phyloP scores from a whole-genome alignment of 108 stramenopile genomes.

The Licmophora abbreviata region DNA sequence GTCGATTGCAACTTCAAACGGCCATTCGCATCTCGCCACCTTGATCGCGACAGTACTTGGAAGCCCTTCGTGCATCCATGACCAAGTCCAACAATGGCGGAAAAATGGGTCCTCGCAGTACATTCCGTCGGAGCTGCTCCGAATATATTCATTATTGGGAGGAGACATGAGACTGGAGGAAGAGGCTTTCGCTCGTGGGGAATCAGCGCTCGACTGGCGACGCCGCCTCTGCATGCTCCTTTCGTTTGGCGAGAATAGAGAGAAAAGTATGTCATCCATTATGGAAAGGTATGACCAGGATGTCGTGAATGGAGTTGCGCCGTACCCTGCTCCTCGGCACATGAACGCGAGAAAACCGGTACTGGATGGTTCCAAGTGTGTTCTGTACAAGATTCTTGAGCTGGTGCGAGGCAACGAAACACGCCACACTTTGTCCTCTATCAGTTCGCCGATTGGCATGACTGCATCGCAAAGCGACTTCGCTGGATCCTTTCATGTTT shows the following conservation, averaged over 20 bases:
- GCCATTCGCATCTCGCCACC: conserved; percentile 44
- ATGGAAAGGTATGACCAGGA: conserved; percentile 42
- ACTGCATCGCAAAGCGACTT: conserved; percentile 29
- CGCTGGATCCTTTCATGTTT: conserved; percentile 39
- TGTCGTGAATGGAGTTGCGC: conserved; percentile 37
- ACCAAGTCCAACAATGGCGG: conserved; percentile 37
- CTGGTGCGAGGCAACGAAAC: conserved; percentile 4
- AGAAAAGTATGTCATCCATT: conserved; percentile 20
- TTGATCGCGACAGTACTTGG: conserved; percentile 34
- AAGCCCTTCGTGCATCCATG: conserved; percentile 16
- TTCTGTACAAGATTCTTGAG: conserved; percentile 45
- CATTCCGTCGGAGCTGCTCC: conserved; percentile 28
- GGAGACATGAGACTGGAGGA: conserved; percentile 50
- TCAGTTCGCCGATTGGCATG: conserved; percentile 25
- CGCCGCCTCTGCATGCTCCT: conserved; percentile 62
- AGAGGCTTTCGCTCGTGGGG: conserved; percentile 22
- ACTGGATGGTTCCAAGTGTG: conserved; percentile 11
- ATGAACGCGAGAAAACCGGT: too few species aligned
- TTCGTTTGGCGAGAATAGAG: conserved; percentile 13
- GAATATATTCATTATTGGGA: conserved; percentile 41
- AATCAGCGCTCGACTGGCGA: conserved; percentile 53
- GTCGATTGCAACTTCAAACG: conserved; percentile 40
- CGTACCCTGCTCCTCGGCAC: conserved; percentile 38
- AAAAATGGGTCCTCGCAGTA: conserved; percentile 20
- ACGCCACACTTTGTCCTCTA: conserved; percentile 1